Evolutionary conservation across 2,329 filamentous ascomycete genomes (phyloP).

Genomic region (Beauveria sp.): DNA sequence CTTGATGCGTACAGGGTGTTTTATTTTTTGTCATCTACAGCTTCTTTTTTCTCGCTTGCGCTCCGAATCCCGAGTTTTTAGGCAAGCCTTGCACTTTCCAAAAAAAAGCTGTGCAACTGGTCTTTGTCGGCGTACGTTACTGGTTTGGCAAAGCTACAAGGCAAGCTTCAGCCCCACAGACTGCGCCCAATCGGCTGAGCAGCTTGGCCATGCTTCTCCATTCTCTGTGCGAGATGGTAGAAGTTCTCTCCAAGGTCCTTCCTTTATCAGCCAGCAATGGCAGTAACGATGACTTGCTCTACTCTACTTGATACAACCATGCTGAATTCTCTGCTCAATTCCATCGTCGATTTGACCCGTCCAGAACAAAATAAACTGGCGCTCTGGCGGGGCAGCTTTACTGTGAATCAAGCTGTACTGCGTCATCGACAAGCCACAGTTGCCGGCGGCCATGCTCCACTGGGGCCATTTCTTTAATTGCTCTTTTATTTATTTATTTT

Average conservation of each 20-base stretch:
- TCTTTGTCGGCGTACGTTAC: too few relatives aligned
- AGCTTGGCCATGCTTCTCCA: too few relatives aligned
- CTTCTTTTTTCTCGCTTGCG: not conserved
- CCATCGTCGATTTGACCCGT: not conserved
- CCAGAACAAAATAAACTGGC: not conserved
- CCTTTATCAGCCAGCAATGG: too few relatives aligned
- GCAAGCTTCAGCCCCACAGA: too few relatives aligned
- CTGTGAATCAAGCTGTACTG: constrained; percentile 20
- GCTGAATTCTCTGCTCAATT: not conserved
- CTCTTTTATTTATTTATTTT: not conserved
- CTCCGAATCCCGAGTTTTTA: not conserved
- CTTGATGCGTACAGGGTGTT: too few relatives aligned
- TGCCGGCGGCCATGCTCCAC: constrained; percentile 1
- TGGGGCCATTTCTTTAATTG: not conserved
- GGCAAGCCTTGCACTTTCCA: not conserved
- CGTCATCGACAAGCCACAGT: constrained; percentile 26
- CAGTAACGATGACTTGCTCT: too few relatives aligned
- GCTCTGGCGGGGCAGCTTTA: constrained; percentile 3
- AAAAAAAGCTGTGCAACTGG: too few relatives aligned
- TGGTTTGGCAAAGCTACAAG: too few relatives aligned
- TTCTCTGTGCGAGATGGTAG: too few relatives aligned
- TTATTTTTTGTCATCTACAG: too few relatives aligned
- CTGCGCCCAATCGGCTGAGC: too few relatives aligned
- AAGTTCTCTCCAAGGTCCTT: too few relatives aligned
- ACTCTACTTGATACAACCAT: not conserved